Conservation (phyloP, 2,329 filamentous ascomycete genomes). For the Leptoxyphium fumago region DNA sequence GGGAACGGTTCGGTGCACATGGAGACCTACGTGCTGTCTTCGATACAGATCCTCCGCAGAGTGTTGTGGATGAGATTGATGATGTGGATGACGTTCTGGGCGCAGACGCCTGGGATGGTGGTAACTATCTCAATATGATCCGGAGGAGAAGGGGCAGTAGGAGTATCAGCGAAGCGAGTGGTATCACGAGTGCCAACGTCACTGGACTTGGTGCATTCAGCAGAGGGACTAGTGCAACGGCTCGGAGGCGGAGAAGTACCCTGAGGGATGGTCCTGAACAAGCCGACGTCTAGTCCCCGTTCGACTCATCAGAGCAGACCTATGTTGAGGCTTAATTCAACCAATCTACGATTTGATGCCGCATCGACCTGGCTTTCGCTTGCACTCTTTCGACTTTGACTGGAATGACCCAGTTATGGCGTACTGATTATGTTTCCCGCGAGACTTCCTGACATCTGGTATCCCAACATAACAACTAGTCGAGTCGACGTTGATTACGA, state of each 20-base stretch:
- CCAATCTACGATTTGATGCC: too few relatives aligned
- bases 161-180: constrained; percentile 12
- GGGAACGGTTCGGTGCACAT: constrained; percentile 56
- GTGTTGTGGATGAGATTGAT: constrained; percentile 31
- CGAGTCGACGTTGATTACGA: too few relatives aligned
- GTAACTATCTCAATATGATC: constrained; percentile 13
- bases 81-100: constrained; percentile 33
- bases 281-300: background rate
- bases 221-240: background rate
- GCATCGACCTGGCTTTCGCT: too few relatives aligned
- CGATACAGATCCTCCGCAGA: constrained; percentile 51
- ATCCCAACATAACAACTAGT: too few relatives aligned
- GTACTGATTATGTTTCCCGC: too few relatives aligned
- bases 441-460: too few relatives aligned
- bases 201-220: background rate
- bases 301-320: background rate
- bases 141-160: constrained; percentile 15
- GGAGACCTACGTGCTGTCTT: constrained; percentile 61
- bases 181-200: constrained; percentile 1
- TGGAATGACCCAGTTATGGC: too few relatives aligned
- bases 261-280: background rate
- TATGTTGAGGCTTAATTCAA: too few relatives aligned
- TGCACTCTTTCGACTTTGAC: too few relatives aligned
- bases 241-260: background rate
- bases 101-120: constrained; percentile 25